Conservation (phyloP, 2,329 filamentous ascomycete genomes). For the Corynespora cassiicola region DNA sequence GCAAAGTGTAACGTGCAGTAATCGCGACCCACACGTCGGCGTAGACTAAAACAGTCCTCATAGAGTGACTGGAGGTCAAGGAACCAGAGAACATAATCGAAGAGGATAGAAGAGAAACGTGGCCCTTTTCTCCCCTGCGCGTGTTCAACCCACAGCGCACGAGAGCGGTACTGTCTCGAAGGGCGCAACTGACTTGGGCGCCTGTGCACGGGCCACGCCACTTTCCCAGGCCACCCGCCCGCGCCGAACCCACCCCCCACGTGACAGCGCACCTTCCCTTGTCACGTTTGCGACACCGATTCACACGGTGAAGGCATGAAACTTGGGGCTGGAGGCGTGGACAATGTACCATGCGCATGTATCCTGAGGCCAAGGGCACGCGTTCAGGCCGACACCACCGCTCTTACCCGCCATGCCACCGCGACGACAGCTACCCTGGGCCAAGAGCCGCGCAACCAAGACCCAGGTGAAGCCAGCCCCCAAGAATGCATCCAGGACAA, state of each 20-base stretch:
- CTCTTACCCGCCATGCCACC: conserved; percentile 51
- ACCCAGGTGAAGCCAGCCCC: conserved; percentile 21
- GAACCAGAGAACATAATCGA: conserved; percentile 37
- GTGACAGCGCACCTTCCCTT: conserved; percentile 30
- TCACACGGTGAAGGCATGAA: background rate
- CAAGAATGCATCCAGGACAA: conserved; percentile 15
- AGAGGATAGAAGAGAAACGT: conserved; percentile 38
- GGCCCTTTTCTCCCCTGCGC: conserved; percentile 24
- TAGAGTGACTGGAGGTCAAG: conserved; percentile 24
- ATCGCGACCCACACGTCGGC: too few species aligned
- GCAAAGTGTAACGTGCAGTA: too few species aligned
- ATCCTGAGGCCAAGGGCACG: too few species aligned
- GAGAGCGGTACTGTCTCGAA: too few species aligned
- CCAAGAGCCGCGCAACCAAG: conserved; percentile 29
- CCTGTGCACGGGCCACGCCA: background rate
- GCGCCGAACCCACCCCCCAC: too few species aligned
- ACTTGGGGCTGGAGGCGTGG: background rate
- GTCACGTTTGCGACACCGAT: background rate
- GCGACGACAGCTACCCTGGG: conserved; percentile 63
- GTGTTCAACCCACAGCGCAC: too few species aligned
- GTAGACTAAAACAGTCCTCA: conserved; percentile 27
- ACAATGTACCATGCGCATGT: background rate
- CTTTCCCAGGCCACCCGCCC: background rate
- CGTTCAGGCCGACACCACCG: too few species aligned
- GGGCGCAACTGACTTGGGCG: conserved; percentile 24